A percentile compares a stretch with the other conserved stretches of the same genome.
These are phyloP conservation scores for Geotrichum klebahnii DNA, from an alignment of 1,139 yeast genomes.

Conservation along the genomic window DNA sequence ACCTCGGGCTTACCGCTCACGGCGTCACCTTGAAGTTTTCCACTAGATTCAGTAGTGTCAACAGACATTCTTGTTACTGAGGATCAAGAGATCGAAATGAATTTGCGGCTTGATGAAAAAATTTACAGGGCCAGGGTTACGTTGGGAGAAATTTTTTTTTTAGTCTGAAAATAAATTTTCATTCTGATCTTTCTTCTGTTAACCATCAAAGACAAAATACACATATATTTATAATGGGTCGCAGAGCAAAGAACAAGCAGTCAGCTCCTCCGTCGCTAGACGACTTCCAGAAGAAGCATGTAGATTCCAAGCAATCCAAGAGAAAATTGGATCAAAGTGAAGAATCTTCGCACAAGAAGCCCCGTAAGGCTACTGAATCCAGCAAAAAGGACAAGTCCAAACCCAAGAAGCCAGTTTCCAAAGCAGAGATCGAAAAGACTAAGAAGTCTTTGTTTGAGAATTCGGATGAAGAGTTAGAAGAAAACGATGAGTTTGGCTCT, in stretches of 20 bases:
- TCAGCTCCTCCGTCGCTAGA: conserved; percentile 84
- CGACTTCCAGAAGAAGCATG: conserved; percentile 64
- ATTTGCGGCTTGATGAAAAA: neutral
- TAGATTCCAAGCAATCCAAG: conserved; percentile 34
- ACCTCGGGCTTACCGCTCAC: neutral
- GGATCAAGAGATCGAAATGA: neutral
- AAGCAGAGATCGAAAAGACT: conserved; percentile 65
- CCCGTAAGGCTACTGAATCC: conserved; percentile 15
- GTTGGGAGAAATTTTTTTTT: conserved; percentile 15
- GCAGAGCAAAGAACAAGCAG: conserved; percentile 87
- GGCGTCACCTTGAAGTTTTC: neutral
- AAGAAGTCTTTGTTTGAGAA: conserved; percentile 78
- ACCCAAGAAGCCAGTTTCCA: conserved; percentile 48
- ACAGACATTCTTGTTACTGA: neutral
- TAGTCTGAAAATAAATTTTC: neutral
- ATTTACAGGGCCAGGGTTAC: conserved; percentile 12
- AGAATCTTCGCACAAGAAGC: conserved; percentile 32
- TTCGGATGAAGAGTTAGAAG: conserved; percentile 44
- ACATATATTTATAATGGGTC: conserved; percentile 58
- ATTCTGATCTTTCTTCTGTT: neutral
- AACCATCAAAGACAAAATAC: neutral
- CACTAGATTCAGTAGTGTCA: neutral
- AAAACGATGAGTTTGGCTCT: conserved; percentile 35
- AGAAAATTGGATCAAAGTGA: conserved; percentile 32
- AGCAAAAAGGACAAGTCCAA: conserved; percentile 36